Base-by-base conservation (phyloP, 805 yeast species). In the Dipodascus albidus region DNA sequence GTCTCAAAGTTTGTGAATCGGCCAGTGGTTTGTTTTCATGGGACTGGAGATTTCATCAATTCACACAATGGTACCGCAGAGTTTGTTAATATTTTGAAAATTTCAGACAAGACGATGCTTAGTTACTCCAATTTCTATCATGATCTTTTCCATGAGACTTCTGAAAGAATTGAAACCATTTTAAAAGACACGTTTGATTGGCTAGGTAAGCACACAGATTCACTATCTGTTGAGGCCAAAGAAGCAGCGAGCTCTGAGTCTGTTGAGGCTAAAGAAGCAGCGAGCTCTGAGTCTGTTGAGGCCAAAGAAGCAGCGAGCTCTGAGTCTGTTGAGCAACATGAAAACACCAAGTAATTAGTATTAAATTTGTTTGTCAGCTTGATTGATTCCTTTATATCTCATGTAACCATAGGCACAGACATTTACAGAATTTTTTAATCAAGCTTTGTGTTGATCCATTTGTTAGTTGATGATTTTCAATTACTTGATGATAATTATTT, bases 1-100 rank as follows among this genome's bases (percentile, higher is more conserved):
- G 60, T 61, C 38, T 49, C 52, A n/a, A 57, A 61, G 51, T 61
- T 62, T 27, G 62, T 64, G 14, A 64, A 69, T 49, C 59, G 63
- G 22, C 73, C 74, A n/a, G 55, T 69, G 15, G 58, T 68, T 23
- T 51, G 69, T 6, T 44, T 57, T 42, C 70, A 65, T 48, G 74
- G 73, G 23, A 54, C 58, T 22, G 61, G 31, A 3, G 68, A 64
- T 51, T 50, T 41, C 48, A 55, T 64, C 15, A 51, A 47, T 22
- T 49, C 23, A 31, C 48, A 44, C 22, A 55, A 50, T 8, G 62
- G 60, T 6, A 53, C 62, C 3, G 54, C 55, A 41, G 52, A 58
- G 52, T 64, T 62, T 51, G 48, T 53, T 47, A 57, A 54, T 8
- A 51, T 57, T 38, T 53, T 60, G n/a, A 56, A 57, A 23, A 53